Evolutionary conservation across 2,329 filamentous ascomycete species (phyloP), one percentile per base, ranked within the genome.

Genomic region (Cladosporium sp.): DNA sequence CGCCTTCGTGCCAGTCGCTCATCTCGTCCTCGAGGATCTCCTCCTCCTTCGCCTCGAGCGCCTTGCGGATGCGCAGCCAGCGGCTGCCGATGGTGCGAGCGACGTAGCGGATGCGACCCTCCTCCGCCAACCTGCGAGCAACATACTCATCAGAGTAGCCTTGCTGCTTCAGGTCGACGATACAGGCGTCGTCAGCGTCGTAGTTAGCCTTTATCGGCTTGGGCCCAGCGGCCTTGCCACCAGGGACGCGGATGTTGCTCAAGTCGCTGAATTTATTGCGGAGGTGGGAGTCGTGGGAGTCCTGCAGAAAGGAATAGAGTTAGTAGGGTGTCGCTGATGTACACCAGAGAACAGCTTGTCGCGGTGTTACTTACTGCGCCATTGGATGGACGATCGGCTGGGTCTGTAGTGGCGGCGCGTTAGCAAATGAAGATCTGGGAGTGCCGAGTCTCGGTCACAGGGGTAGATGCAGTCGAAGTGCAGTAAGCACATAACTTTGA

Each of bases 1-100:
- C 83, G 21, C 78, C 78, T 14, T 77, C 74, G 59, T 81, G 77
- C 83, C 83, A 85, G 69, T 82, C 81, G 58, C 77, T 81, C 66
- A 81, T 72, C 46, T 82, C 79, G 58, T 81, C 78, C 54, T 81
- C 76, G 0, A 85, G 75, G 26, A 78, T 73, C 53, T 78, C 76
- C 65, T 84, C 81, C n/a, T 81, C 75, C 25, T 76, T 75, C 43
- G 77, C 73, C 36, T 79, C 77, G 53, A 82, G 74, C 1, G 76
- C 78, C 43, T 77, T 75, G 63, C 79, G 79, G 58, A 84, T 76
- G 25, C 82, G 80, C 49, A 74, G 70, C 72, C 80, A 83, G 46
- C 83, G 81, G 36, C 80, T 81, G 23, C 78, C 77, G 61, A 85
- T 80, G 2, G 81, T 81, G 74, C 83, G 83, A 26, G 73, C 70